These are phyloP conservation scores for Magnolia sinica DNA, from an alignment of 164 flowering plant species.

Conservation along the genomic window DNA sequence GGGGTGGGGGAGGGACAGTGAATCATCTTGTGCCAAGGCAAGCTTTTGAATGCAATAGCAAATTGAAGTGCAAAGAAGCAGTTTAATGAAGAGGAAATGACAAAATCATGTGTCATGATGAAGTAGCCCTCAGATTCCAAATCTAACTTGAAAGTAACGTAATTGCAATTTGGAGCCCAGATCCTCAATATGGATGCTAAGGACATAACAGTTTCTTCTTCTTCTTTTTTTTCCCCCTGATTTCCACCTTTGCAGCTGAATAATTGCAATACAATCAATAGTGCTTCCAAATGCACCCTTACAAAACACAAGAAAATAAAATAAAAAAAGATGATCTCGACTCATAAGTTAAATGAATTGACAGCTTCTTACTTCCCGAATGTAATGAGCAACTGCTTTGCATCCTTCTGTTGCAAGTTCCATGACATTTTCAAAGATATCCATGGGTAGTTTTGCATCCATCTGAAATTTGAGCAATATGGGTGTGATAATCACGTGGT, in stretches of 20 bases:
- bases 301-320: too few relatives aligned
- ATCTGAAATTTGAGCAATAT: slow-evolving; percentile 40
- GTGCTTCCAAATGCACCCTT: not conserved
- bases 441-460: slow-evolving; percentile 83
- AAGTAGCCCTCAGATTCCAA: not conserved
- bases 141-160: not conserved
- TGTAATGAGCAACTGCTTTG: slow-evolving; percentile 80
- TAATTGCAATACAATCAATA: not conserved
- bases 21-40: not conserved
- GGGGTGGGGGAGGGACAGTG: too few relatives aligned
- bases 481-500: not conserved
- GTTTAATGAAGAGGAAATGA: not conserved
- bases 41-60: not conserved
- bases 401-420: slow-evolving; percentile 89
- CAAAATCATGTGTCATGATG: not conserved
- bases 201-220: too few relatives aligned
- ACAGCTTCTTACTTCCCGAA: slow-evolving; percentile 58
- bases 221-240: not conserved
- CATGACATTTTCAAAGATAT: slow-evolving; percentile 81
- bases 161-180: not conserved
- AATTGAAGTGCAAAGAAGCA: not conserved
- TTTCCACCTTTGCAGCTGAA: not conserved
- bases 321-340: not conserved
- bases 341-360: not conserved
- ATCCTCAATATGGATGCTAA: too few relatives aligned